Evolutionary conservation across 2,329 filamentous ascomycete species (phyloP), one percentile per base, ranked within the genome.

Genomic region (Trichoderma endophyticum): DNA sequence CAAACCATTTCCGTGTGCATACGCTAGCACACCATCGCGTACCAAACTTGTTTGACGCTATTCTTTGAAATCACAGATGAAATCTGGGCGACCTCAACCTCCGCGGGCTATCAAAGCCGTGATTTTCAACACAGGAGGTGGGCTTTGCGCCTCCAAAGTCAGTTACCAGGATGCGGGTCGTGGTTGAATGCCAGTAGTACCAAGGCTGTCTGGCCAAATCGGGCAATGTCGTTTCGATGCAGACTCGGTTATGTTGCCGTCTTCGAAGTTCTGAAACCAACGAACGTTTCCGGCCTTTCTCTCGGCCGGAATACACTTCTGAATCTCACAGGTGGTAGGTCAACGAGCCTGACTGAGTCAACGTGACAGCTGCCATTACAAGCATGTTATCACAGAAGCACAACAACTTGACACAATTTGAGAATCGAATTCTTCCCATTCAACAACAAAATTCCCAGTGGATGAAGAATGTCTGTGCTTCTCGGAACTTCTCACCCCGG

Each of bases 251-350:
- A 43, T 59, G 14, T 28, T 70, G 67, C 56, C 56, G 28, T 62
- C 30, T 62, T 30, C 21, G 21, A 62, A 6, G 15, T 26, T 28
- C 57, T 70, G 67, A 70, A 70, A 70, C 67, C 28, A 62, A 15
- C 67, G 57, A 62, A 70, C 26, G 67, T 70, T 70, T 70, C 57
- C 67, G 67, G 67, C 67, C 67, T 54, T 70, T 70, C 56, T 62
- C 67, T 70, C 67, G 67, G 67, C 57, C 67, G 67, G 67, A 70
- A 70, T 54, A 70, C 36, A 34, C 30, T 70, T 36, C 39, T 70
- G 39, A 61, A 61, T n/a, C 30, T 51, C 28, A 24, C 21, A 21
- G 30, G 6, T 15, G 21, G 39, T 14, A 39, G 54, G 32, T 26
- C 54, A 69, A 60, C 4, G 15, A n/a, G 28, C 11, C 14, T 61